Evolutionary conservation across 805 yeast genomes (phyloP).

Genomic region (Yamadazyma nakazawae): DNA sequence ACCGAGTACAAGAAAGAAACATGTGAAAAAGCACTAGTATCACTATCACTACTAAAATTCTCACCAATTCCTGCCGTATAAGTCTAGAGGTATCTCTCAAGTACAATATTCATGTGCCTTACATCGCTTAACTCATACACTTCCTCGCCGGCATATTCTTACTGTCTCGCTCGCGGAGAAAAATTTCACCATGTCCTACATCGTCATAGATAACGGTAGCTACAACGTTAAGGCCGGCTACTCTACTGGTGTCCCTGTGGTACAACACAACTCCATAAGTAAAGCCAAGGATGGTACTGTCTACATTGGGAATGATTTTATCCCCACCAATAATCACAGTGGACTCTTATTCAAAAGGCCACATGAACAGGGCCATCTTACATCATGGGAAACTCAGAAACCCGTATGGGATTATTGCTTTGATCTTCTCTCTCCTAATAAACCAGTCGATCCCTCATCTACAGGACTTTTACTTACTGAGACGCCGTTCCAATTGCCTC

Average conservation of each 20-base stretch:
- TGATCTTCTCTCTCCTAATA: conserved; percentile 18
- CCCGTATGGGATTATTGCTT: conserved; percentile 86
- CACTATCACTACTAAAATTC: too few relatives aligned
- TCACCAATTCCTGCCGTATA: too few relatives aligned
- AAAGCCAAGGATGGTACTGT: conserved; percentile 72
- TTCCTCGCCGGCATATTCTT: background rate
- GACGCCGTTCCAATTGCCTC: conserved; percentile 77
- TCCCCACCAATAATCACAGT: conserved; percentile 67
- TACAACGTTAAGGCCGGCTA: conserved; percentile 62
- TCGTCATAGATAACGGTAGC: conserved; percentile 89
- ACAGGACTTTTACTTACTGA: conserved; percentile 72
- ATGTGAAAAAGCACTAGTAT: too few relatives aligned
- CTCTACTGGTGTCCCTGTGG: conserved; percentile 34
- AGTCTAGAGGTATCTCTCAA: too few relatives aligned
- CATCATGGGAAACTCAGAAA: conserved; percentile 88
- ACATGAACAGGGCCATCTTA: conserved; percentile 80
- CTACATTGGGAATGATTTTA: conserved; percentile 67
- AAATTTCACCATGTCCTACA: conserved; percentile 12
- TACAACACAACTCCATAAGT: conserved; percentile 66
- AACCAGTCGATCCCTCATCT: conserved; percentile 15
- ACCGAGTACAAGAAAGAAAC: too few relatives aligned
- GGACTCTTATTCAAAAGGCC: conserved; percentile 78
- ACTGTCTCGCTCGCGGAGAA: background rate
- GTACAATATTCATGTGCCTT: too few relatives aligned
- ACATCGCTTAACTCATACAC: background rate